phyloP scores from a whole-genome alignment of 2,329 filamentous ascomycete species.

The Lachnellula cervina region DNA sequence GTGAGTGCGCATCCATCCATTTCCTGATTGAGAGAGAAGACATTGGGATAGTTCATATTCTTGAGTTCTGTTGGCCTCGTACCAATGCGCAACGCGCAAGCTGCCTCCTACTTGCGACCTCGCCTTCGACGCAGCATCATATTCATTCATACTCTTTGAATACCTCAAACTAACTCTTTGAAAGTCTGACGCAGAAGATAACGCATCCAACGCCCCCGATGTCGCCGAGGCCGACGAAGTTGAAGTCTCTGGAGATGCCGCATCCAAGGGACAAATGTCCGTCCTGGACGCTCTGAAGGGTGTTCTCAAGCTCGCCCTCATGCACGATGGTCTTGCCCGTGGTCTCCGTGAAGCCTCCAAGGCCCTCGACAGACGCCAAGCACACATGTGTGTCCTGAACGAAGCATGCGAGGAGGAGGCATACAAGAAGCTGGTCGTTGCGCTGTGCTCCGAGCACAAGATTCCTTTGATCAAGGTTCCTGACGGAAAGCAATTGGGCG shows the following conservation, averaged over 20 bases:
- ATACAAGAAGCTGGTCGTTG: slow-evolving; percentile 99
- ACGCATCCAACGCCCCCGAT: slow-evolving; percentile 71
- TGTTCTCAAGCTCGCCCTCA: slow-evolving; percentile 95
- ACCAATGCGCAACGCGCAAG: not conserved
- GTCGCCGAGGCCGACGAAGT: slow-evolving; percentile 82
- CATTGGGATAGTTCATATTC: not conserved
- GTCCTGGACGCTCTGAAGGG: slow-evolving; percentile 98
- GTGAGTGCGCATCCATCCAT: slow-evolving; percentile 11
- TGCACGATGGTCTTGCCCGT: slow-evolving; percentile 98
- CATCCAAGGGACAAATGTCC: slow-evolving; percentile 88
- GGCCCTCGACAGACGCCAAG: slow-evolving; percentile 96
- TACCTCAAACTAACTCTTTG: not conserved
- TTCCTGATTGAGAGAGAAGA: not conserved
- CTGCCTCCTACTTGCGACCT: not conserved
- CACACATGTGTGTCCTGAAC: slow-evolving; percentile 99
- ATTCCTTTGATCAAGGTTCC: slow-evolving; percentile 99
- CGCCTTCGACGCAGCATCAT: not conserved
- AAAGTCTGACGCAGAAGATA: slow-evolving; percentile 99
- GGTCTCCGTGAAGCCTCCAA: slow-evolving; percentile 98
- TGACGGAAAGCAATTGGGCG: slow-evolving; percentile 98
- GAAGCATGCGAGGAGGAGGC: slow-evolving; percentile 99
- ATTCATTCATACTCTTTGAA: not conserved
- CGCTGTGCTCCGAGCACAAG: slow-evolving; percentile 99
- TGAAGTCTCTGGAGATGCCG: slow-evolving; percentile 88
- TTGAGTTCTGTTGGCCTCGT: not conserved